Evolutionary conservation across 2,329 filamentous ascomycete species (phyloP), one percentile per base, ranked within the genome.

Genomic region (Ceratocystis lukuohia): DNA sequence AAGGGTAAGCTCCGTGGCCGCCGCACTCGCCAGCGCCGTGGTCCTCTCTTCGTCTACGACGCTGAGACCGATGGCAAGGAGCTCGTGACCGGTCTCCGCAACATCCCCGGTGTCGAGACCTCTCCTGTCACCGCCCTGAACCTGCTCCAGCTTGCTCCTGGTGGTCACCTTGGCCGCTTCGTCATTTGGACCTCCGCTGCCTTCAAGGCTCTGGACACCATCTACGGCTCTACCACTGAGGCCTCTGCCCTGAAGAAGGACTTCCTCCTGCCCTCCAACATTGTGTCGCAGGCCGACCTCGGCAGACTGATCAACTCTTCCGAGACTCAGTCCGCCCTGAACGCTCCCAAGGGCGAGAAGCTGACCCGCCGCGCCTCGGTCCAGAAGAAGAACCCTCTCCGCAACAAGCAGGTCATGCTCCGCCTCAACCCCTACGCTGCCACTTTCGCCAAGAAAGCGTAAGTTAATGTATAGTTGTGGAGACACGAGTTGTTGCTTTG

Each of bases 311-410:
- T 99, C 88, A 99, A 99, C 91, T 93, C 88, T 76, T 91, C 90
- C 75, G 94, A 99, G 83, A 88, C 97, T 79, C 94, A 99, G 88
- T 89, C 88, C 79, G 93, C 96, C 68, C 86, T 99, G 75, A 87
- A 89, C 74, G 91, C 88, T 69, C 91, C 92, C 79, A 94, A 92
- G 84, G 94, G 94, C 74, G 86, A 88, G 73, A 86, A 91, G 76
- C 80, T 86, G 76, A 95, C 91, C 80, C 96, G 96, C 87, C 90
- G 94, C 76, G 81, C 83, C 72, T 81, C 84, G 75, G 91, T 96
- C 72, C 93, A 96, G 86, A 99, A 99, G 91, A 97, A 97, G 92
- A 99, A 99, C 86, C 94, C 94, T 75, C 91, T 99, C 73, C 84
- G 84, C 81, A 99, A 99, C 89, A 96, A 91, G 87, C 94, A 97